Evolutionary conservation across 768 basidiomycete species (phyloP).

Genomic region (Termitomyces sp.): DNA sequence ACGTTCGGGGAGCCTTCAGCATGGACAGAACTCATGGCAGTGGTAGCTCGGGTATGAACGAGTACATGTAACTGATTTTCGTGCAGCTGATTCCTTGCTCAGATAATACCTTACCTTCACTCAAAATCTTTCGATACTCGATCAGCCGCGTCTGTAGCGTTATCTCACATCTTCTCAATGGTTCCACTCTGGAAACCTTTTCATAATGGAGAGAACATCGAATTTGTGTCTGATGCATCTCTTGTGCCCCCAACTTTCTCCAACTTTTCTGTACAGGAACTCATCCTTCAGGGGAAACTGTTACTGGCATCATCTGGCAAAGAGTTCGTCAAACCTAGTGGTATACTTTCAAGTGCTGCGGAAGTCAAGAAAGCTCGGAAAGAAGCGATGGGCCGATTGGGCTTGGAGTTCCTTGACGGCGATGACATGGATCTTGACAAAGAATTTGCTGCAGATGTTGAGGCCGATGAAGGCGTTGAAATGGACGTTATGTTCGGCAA

Average conservation of each 20-base stretch:
- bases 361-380: conserved; percentile 86
- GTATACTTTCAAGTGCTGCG: conserved; percentile 64
- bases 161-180: conserved; percentile 81
- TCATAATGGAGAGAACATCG: conserved; percentile 25
- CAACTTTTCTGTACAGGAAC: conserved; percentile 68
- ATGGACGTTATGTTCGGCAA: conserved; percentile 29
- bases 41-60: conserved; percentile 75
- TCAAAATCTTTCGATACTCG: conserved; percentile 93
- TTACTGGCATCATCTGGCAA: conserved; percentile 92
- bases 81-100: conserved; percentile 11
- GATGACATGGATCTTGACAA: conserved; percentile 86
- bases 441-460: conserved; percentile 62
- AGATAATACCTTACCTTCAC: conserved; percentile 89
- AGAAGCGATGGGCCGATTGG: conserved; percentile 84
- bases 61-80: background rate
- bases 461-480: conserved; percentile 32
- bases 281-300: conserved; percentile 71
- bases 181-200: conserved; percentile 78
- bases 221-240: conserved; percentile 19
- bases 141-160: conserved; percentile 80
- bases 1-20: conserved; percentile 62
- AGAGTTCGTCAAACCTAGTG: conserved; percentile 75
- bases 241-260: conserved; percentile 55
- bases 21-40: conserved; percentile 88
- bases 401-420: conserved; percentile 80